Evolutionary conservation across 176 grass and related monocot genomes (phyloP).

Genomic region (Aegilops bicornis): DNA sequence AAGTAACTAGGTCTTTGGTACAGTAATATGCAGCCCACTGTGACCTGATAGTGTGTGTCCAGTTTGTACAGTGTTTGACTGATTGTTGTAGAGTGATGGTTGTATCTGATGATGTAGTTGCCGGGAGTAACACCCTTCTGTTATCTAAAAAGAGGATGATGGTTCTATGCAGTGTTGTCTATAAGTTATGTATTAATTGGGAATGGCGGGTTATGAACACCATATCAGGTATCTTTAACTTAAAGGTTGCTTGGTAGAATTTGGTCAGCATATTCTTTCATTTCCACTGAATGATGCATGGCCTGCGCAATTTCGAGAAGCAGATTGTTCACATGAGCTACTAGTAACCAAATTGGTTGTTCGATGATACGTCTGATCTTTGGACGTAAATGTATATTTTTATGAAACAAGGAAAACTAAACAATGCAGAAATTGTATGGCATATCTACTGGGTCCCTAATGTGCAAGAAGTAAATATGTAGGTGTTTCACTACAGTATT

Average conservation of each 20-base stretch:
- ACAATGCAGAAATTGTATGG: not conserved
- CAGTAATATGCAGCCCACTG: slow-evolving; percentile 1
- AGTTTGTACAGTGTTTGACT: slow-evolving; percentile 19
- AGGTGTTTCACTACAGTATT: not conserved
- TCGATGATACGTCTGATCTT: not conserved
- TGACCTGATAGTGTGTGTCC: slow-evolving; percentile 18
- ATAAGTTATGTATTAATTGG: slow-evolving; percentile 5
- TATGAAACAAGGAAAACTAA: not conserved
- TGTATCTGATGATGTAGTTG: not conserved
- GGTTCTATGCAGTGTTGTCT: slow-evolving; percentile 8
- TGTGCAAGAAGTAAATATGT: no score
- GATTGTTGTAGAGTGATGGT: slow-evolving; percentile 22
- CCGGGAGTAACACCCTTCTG: not conserved
- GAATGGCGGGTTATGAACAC: slow-evolving; percentile 3
- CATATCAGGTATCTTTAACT: not conserved
- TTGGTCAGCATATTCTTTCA: not conserved
- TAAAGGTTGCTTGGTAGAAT: not conserved
- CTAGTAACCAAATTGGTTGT: not conserved
- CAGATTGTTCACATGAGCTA: not conserved
- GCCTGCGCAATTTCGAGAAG: not conserved
- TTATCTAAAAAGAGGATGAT: not conserved
- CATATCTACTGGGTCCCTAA: no score
- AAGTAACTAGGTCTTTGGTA: slow-evolving; percentile 28
- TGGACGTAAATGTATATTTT: not conserved
- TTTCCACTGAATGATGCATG: not conserved